A percentile compares a stretch with the other conserved stretches of the same genome.
Conservation (phyloP, 2,329 filamentous ascomycete species). For the Zymoseptoria tritici region DNA sequence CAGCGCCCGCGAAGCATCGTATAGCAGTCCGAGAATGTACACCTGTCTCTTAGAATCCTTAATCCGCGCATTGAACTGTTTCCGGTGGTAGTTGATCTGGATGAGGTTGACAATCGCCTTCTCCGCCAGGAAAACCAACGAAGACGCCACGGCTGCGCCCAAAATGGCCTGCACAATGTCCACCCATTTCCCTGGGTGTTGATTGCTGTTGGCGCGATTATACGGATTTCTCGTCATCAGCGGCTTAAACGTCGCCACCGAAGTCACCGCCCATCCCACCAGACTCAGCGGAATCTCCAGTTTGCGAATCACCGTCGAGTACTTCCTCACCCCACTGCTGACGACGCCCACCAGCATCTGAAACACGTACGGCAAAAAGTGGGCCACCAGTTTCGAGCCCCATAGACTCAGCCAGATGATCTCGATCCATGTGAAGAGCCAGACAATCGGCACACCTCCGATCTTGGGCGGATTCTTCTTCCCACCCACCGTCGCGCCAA, state of each 20-base stretch:
- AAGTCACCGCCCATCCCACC: conserved; percentile 53
- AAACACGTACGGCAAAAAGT: conserved; percentile 53
- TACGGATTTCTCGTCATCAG: conserved; percentile 35
- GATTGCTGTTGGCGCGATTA: conserved; percentile 11
- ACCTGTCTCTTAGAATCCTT: conserved; percentile 85
- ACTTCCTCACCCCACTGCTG: conserved; percentile 57
- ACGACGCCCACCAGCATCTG: conserved; percentile 56
- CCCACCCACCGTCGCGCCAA: conserved; percentile 47
- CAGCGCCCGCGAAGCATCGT: conserved; percentile 78
- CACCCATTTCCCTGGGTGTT: conserved; percentile 41
- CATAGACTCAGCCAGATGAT: conserved; percentile 58
- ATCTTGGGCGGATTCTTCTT: conserved; percentile 37
- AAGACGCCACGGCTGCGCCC: conserved; percentile 59
- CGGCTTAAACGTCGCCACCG: conserved; percentile 53
- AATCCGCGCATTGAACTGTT: conserved; percentile 75
- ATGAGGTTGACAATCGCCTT: conserved; percentile 75
- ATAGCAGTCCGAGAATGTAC: conserved; percentile 71
- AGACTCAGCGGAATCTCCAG: conserved; percentile 55
- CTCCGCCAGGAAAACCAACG: conserved; percentile 66
- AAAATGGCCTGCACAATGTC: conserved; percentile 56
- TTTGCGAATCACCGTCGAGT: conserved; percentile 50
- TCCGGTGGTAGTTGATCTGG: conserved; percentile 76
- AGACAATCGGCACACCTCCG: conserved; percentile 49
- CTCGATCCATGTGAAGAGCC: conserved; percentile 60
- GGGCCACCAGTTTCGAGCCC: conserved; percentile 53